Evolutionary conservation across 352 stramenopile species (phyloP), one percentile per base, ranked within the genome.

Genomic region (Globisporangium splendens): DNA sequence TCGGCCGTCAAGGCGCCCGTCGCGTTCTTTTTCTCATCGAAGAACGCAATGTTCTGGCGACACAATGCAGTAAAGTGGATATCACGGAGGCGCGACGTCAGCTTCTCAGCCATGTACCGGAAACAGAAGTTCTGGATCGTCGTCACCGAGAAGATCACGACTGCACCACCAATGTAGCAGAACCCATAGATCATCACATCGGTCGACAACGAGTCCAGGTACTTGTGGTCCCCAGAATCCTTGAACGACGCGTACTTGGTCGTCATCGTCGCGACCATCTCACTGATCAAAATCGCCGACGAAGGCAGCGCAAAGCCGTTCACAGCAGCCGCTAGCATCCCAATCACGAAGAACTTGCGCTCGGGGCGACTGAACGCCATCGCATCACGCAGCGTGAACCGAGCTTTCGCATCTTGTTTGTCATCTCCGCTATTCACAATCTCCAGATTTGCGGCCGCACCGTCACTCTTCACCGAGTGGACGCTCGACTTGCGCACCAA

Each of bases 51-150:
- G 10, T 43, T 17, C 14, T 43, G 38, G 11, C 38, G 38, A 10
- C 38, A 43, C 3, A 43, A 10, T 10, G 38, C 38, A 3, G 1
- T 2, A 17, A 43, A 43, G 38, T 43, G 2, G 2, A 10, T 13
- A 10, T 43, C 10, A 5, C 77, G 70, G 12, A 87, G 56, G 0
- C 72, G 69, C 0, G 73, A 77, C 15, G 71, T 73, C 22, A 85
- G 65, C 48, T 77, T 78, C 50, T 88, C 77, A 35, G 63, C 70
- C 47, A 82, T 80, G 58, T 70, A 77, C 21, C 74, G 73, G 57
- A 85, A 86, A 28, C 61, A 69, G 50, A 72, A 86, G 8, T 59
- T 62, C 44, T 86, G 76, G 13, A 67, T 33, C 10, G 1, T 10
- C 10, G 3, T 24, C 46, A 66, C 82, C 0, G 58, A 77, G 33